Conservation (phyloP, 495 filamentous ascomycete species). For the Trichoderma asperelloides region DNA sequence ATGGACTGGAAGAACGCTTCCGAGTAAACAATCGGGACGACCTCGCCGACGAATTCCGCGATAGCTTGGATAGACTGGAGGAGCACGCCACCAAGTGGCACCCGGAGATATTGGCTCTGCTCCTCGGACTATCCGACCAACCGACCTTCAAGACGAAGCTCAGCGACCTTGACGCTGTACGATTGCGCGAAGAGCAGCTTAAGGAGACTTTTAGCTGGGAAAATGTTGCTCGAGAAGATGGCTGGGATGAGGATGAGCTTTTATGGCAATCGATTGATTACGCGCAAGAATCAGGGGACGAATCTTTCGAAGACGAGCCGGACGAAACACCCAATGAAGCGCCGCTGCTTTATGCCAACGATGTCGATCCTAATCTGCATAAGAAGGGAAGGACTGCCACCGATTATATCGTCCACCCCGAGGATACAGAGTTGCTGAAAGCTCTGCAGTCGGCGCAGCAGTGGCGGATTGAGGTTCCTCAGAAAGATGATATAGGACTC, state of each 20-base stretch:
- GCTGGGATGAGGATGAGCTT: conserved; percentile 55
- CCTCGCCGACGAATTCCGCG: conserved; percentile 64
- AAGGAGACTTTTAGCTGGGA: conserved; percentile 56
- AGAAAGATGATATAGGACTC: conserved; percentile 23
- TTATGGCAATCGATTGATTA: conserved; percentile 78
- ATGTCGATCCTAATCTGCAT: conserved; percentile 29
- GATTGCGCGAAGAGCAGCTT: conserved; percentile 28
- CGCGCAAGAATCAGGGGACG: conserved; percentile 54
- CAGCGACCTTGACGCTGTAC: conserved; percentile 47
- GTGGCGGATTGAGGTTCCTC: conserved; percentile 42
- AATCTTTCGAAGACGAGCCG: conserved; percentile 18
- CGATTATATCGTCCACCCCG: conserved; percentile 24
- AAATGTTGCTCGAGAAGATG: conserved; percentile 65
- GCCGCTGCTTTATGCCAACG: conserved; percentile 25
- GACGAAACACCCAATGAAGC: conserved; percentile 22
- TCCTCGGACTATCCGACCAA: conserved; percentile 74
- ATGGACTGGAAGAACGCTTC: conserved; percentile 85
- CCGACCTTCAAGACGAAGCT: conserved; percentile 62
- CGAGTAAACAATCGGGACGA: conserved; percentile 67
- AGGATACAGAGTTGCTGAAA: conserved; percentile 34
- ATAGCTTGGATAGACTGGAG: conserved; percentile 53
- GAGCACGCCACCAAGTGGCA: conserved; percentile 46
- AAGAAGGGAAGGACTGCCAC: conserved; percentile 31
- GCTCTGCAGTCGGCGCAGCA: conserved; percentile 52
- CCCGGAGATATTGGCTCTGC: conserved; percentile 70